These are phyloP conservation scores for Voacanga thouarsii DNA, from an alignment of 257 asterid genomes.

Conservation along the genomic window DNA sequence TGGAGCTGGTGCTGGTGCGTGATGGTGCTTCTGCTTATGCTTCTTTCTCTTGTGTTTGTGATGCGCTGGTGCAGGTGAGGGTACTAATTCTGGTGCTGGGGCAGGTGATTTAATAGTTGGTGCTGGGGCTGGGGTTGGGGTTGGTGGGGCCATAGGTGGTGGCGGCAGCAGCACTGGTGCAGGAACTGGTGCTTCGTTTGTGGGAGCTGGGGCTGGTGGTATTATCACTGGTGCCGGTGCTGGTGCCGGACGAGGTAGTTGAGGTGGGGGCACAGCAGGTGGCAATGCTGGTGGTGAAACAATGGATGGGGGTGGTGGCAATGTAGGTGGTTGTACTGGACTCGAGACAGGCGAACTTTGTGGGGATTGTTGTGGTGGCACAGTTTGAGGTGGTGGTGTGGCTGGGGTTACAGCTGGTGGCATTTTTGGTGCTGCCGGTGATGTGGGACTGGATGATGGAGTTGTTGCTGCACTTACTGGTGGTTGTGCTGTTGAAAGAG, in stretches of 20 bases:
- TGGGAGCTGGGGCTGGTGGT: slow-evolving; percentile 60
- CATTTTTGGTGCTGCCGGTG: slow-evolving; percentile 39
- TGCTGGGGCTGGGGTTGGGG: slow-evolving; percentile 57
- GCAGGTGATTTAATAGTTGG: slow-evolving; percentile 46
- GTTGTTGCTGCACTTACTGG: slow-evolving; percentile 26
- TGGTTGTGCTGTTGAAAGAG: slow-evolving; percentile 36
- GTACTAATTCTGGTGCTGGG: slow-evolving; percentile 42
- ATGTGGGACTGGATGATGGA: slow-evolving; percentile 36
- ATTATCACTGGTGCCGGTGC: slow-evolving; percentile 40
- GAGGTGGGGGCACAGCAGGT: slow-evolving; percentile 50
- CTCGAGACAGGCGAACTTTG: slow-evolving; percentile 48
- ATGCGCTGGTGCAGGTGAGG: slow-evolving; percentile 63
- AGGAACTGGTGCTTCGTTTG: slow-evolving; percentile 27
- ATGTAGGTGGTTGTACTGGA: slow-evolving; percentile 52
- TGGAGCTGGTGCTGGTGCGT: slow-evolving; percentile 94
- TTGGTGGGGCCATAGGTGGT: slow-evolving; percentile 54
- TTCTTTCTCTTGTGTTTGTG: slow-evolving; percentile 35
- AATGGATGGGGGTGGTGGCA: slow-evolving; percentile 28
- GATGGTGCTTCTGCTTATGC: slow-evolving; percentile 40
- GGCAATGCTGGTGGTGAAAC: slow-evolving; percentile 34
- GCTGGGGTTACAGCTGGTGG: slow-evolving; percentile 45
- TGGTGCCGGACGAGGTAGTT: slow-evolving; percentile 36
- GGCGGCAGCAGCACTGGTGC: slow-evolving; percentile 56
- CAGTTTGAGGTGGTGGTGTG: slow-evolving; percentile 39
- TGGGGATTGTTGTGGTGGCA: slow-evolving; percentile 56